Evolutionary conservation across 306 rosid genomes (phyloP).

Genomic region (Spatholobus suberectus): DNA sequence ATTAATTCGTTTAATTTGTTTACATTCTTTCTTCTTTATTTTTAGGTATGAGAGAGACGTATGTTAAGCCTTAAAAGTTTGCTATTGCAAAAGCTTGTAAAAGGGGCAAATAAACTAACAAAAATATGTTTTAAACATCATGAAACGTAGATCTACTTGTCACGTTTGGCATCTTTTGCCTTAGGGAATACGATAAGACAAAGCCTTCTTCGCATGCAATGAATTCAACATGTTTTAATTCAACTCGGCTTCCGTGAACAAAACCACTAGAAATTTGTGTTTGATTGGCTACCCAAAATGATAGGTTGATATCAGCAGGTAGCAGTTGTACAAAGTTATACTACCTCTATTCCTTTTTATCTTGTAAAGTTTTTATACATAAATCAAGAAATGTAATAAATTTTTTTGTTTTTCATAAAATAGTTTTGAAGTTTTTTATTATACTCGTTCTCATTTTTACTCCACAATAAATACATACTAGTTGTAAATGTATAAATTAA

Average conservation of each 20-base stretch:
- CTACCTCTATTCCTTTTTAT: too few relatives aligned
- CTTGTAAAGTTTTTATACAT: too few relatives aligned
- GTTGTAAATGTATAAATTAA: too few relatives aligned
- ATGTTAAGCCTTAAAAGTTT: neutral
- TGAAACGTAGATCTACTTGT: neutral
- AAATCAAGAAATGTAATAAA: too few relatives aligned
- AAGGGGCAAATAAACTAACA: neutral
- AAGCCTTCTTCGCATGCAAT: conserved; percentile 5
- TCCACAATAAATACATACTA: too few relatives aligned
- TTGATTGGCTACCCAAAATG: neutral
- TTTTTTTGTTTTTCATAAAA: too few relatives aligned
- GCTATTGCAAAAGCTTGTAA: neutral
- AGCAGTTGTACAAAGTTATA: neutral
- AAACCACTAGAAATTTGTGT: neutral
- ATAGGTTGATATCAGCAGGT: neutral
- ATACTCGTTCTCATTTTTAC: too few relatives aligned
- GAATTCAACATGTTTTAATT: neutral
- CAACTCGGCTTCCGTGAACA: neutral
- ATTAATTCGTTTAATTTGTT: too few relatives aligned
- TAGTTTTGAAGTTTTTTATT: too few relatives aligned
- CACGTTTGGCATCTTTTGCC: neutral
- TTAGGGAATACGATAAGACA: neutral
- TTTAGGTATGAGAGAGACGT: neutral
- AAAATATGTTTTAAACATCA: neutral
- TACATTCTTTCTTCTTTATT: neutral